Conservation (phyloP, 805 yeast genomes). For the Tetrapisispora nanseiensis region DNA sequence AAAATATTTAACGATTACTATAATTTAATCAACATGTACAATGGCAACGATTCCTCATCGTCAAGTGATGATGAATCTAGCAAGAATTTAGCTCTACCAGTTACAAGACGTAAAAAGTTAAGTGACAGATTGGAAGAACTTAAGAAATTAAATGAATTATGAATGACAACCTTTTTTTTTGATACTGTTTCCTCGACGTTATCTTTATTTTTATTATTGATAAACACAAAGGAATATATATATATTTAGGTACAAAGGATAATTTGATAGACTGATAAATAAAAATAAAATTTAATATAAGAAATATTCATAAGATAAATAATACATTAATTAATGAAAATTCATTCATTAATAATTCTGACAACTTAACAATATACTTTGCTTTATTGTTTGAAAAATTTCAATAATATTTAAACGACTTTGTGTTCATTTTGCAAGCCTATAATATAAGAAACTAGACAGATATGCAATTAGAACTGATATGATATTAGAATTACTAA, state of each 20-base stretch:
- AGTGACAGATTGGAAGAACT: conserved; percentile 28
- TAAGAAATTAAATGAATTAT: conserved; percentile 13
- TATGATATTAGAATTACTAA: no score
- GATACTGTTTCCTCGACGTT: no score
- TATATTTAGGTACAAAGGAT: neutral
- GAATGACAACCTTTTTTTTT: neutral
- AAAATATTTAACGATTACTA: conserved; percentile 38
- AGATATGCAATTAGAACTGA: no score
- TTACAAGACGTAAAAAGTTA: conserved; percentile 26
- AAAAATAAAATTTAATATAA: neutral
- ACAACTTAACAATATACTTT: no score
- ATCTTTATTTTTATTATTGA: no score
- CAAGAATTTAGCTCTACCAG: conserved; percentile 1
- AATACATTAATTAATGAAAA: no score
- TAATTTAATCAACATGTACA: conserved; percentile 8
- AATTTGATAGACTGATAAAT: neutral
- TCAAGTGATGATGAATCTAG: neutral
- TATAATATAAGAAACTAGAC: no score
- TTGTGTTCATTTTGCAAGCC: no score
- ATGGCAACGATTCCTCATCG: neutral
- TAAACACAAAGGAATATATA: neutral
- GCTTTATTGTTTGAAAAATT: no score
- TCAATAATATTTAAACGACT: no score
- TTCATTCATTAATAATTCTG: no score
- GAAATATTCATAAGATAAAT: no score